These are phyloP conservation scores for Protomyces lactucae-debilis DNA, from an alignment of 1,139 yeast species.

Conservation along the genomic window DNA sequence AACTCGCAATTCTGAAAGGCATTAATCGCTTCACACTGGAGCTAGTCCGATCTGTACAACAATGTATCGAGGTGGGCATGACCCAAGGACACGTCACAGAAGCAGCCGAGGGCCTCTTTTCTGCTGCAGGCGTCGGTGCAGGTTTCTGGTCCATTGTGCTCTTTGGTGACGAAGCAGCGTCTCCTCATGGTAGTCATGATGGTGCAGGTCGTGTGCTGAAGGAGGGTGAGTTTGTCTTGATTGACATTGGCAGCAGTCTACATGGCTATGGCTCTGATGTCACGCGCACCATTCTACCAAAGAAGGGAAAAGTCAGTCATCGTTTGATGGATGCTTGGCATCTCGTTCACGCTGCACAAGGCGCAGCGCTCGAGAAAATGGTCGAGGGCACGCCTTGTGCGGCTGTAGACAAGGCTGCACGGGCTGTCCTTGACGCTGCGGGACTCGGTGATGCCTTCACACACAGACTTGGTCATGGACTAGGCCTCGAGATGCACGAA, in stretches of 20 bases:
- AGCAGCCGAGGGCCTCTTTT: slow-evolving; percentile 2
- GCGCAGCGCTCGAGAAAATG: slow-evolving; percentile 4
- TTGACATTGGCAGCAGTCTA: slow-evolving; percentile 19
- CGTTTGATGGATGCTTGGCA: slow-evolving; percentile 3
- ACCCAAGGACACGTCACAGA: slow-evolving; percentile 1
- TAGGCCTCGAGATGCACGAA: slow-evolving; percentile 28
- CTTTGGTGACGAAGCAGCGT: slow-evolving; percentile 24
- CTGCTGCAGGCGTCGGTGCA: slow-evolving; percentile 12
- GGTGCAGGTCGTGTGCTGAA: slow-evolving; percentile 1
- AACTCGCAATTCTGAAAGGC: slow-evolving; percentile 12
- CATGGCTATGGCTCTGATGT: slow-evolving; percentile 25
- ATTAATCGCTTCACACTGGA: slow-evolving; percentile 20
- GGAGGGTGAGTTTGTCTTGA: slow-evolving; percentile 18
- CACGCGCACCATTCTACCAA: slow-evolving; percentile 23
- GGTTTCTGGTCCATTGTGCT: slow-evolving; percentile 22
- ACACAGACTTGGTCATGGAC: slow-evolving; percentile 27
- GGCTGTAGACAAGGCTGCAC: slow-evolving; percentile 18
- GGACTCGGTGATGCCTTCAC: slow-evolving; percentile 21
- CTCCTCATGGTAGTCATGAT: slow-evolving; percentile 23
- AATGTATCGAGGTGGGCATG: not conserved
- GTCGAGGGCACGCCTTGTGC: slow-evolving; percentile 4
- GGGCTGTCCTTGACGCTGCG: slow-evolving; percentile 1
- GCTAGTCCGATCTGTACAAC: slow-evolving; percentile 11
- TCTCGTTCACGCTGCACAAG: slow-evolving; percentile 12
- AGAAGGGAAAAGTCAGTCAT: not conserved